These are phyloP conservation scores for Parmelia sp. DNA, from an alignment of 495 filamentous ascomycete genomes.

Conservation along the genomic window DNA sequence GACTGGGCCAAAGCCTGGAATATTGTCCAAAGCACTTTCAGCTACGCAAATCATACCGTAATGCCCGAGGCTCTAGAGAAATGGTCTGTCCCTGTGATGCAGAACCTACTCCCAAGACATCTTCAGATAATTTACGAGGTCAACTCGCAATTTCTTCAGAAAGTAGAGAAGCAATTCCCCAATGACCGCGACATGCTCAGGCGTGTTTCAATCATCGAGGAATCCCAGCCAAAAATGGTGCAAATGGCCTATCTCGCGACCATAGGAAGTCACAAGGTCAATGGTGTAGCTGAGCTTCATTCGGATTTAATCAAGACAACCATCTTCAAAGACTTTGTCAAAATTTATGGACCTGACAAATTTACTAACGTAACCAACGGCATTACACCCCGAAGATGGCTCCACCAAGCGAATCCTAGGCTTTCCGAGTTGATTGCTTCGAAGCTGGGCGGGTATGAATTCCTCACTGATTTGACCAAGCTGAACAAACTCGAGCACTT, in stretches of 20 bases:
- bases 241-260: slow-evolving; percentile 94
- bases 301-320: slow-evolving; percentile 95
- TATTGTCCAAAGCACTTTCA: slow-evolving; percentile 71
- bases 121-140: slow-evolving; percentile 98
- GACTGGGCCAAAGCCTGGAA: slow-evolving; percentile 92
- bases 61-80: slow-evolving; percentile 96
- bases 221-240: slow-evolving; percentile 95
- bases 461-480: slow-evolving; percentile 79
- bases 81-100: slow-evolving; percentile 90
- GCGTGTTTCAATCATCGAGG: slow-evolving; percentile 92
- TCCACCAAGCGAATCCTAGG: slow-evolving; percentile 93
- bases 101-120: slow-evolving; percentile 88
- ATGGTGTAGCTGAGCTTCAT: slow-evolving; percentile 94
- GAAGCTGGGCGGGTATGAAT: slow-evolving; percentile 75
- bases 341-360: slow-evolving; percentile 88
- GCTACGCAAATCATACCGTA: slow-evolving; percentile 98
- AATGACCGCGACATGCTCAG: slow-evolving; percentile 77
- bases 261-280: slow-evolving; percentile 98
- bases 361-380: slow-evolving; percentile 99
- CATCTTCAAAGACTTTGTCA: slow-evolving; percentile 98
- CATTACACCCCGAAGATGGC: slow-evolving; percentile 90
- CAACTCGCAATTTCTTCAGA: slow-evolving; percentile 87
- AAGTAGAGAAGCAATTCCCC: slow-evolving; percentile 82
- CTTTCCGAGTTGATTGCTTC: slow-evolving; percentile 87
- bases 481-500: slow-evolving; percentile 75